A percentile compares a stretch with the other conserved stretches of the same genome.
Evolutionary conservation across 495 filamentous ascomycete genomes (phyloP).

Genomic region (Articulospora tetracladia): DNA sequence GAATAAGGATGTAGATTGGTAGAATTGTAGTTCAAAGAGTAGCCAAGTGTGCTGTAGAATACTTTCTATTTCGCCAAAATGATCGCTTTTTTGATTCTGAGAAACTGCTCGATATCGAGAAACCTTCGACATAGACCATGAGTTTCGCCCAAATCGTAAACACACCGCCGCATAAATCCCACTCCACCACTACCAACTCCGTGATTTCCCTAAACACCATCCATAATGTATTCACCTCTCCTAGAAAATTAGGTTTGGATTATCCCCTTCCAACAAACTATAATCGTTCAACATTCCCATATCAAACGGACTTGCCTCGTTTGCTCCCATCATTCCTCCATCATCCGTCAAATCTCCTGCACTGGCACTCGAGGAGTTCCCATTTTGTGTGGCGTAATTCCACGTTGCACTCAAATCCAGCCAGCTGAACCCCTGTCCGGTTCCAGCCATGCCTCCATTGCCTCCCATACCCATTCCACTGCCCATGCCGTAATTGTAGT

Average conservation of each 20-base stretch:
- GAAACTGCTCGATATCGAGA: no score
- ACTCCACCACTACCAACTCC: no score
- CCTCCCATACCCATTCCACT: neutral
- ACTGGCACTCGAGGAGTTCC: constrained; percentile 5
- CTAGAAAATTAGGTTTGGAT: constrained; percentile 25
- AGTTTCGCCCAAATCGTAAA: no score
- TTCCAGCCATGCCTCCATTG: neutral
- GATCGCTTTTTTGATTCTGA: no score
- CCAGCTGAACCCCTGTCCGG: constrained; percentile 21
- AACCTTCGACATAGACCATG: no score
- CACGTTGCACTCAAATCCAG: constrained; percentile 25
- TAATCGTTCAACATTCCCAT: constrained; percentile 23
- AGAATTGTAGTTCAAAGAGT: no score
- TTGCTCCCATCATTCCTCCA: neutral
- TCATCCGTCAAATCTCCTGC: constrained; percentile 14
- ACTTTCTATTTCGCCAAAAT: no score
- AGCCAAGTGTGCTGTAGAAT: no score
- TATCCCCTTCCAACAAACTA: constrained; percentile 21
- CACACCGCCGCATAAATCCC: no score
- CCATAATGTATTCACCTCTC: no score
- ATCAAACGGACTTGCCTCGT: constrained; percentile 24
- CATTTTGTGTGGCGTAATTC: constrained; percentile 27
- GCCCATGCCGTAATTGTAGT: neutral
- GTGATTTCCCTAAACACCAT: no score
- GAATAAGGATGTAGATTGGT: no score